These are phyloP conservation scores for Alopecurus myosuroides DNA, from an alignment of 176 grass and related monocot species.

Conservation along the genomic window DNA sequence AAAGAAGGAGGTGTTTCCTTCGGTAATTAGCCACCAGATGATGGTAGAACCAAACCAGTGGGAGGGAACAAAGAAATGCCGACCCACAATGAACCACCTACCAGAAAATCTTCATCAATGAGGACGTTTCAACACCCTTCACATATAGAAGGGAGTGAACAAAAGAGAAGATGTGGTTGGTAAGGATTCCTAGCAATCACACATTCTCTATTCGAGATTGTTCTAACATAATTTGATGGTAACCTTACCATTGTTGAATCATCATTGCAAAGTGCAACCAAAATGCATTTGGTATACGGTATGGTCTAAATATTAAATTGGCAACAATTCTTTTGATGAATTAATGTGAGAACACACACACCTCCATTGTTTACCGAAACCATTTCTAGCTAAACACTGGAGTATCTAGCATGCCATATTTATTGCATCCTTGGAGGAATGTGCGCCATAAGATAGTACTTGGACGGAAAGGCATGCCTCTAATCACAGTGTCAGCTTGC, in stretches of 20 bases:
- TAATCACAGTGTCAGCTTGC: constrained; percentile 60
- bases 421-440: constrained; percentile 70
- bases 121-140: not conserved
- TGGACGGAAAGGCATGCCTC: constrained; percentile 63
- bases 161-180: not conserved
- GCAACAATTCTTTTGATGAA: not conserved
- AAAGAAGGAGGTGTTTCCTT: not conserved
- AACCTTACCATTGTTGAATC: not conserved
- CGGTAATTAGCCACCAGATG: constrained; percentile 10
- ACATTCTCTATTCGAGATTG: not conserved
- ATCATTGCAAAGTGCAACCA: not conserved
- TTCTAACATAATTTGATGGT: not conserved
- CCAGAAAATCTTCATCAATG: constrained; percentile 14
- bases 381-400: constrained; percentile 24
- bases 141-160: not conserved
- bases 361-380: not conserved
- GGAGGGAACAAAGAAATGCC: not conserved
- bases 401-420: constrained; percentile 33
- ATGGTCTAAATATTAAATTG: constrained; percentile 9
- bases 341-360: constrained; percentile 2
- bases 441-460: constrained; percentile 51
- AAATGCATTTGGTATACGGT: not conserved
- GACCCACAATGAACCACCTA: constrained; percentile 1
- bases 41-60: constrained; percentile 11
- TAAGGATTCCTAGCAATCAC: not conserved